Evolutionary conservation across 805 yeast species (phyloP).

Genomic region (Ogataea glucozyma): DNA sequence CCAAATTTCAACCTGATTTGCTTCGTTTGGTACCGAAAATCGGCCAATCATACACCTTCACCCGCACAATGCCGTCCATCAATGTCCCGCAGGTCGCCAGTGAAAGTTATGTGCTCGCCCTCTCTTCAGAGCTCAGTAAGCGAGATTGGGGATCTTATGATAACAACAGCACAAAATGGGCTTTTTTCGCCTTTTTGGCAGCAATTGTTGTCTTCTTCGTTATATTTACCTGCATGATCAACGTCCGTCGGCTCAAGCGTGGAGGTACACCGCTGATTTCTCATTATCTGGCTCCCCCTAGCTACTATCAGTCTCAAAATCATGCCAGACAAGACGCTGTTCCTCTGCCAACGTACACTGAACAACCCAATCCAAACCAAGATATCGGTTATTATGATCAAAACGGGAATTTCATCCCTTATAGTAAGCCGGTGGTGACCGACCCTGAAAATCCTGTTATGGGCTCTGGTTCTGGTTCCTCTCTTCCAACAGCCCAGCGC

Average conservation of each 20-base stretch:
- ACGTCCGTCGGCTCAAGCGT: conserved; percentile 48
- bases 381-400: conserved; percentile 80
- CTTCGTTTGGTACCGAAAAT: too few species aligned
- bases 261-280: conserved; percentile 73
- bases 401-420: conserved; percentile 50
- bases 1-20: too few species aligned
- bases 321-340: conserved; percentile 44
- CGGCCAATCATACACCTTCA: conserved; percentile 12
- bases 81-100: background rate
- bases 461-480: background rate
- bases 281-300: conserved; percentile 56
- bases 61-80: conserved; percentile 2
- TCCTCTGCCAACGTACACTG: conserved; percentile 71
- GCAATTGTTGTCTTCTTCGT: conserved; percentile 49
- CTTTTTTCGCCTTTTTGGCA: conserved; percentile 62
- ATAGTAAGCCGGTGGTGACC: conserved; percentile 24
- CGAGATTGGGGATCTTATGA: conserved; percentile 19
- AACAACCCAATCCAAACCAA: conserved; percentile 56
- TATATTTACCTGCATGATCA: conserved; percentile 52
- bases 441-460: background rate
- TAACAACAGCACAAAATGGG: conserved; percentile 52
- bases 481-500: conserved; percentile 1
- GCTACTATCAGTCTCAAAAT: conserved; percentile 65
- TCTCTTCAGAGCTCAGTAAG: conserved; percentile 7
- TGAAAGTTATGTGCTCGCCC: background rate